Evolutionary conservation across 805 yeast genomes (phyloP).

Genomic region (Henningerozyma blattae): DNA sequence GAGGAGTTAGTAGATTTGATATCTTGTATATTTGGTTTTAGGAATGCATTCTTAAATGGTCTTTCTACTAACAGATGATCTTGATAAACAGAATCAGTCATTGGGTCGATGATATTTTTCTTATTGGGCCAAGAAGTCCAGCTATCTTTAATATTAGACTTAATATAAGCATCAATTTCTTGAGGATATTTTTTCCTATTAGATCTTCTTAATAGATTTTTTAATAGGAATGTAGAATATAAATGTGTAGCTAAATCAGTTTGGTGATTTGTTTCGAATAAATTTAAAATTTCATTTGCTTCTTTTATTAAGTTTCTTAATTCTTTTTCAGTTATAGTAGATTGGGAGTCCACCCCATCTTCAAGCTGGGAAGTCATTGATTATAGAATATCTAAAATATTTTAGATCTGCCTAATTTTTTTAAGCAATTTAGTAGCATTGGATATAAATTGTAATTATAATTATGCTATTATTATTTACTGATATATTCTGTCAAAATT

Average conservation of each 20-base stretch:
- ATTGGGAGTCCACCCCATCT: not conserved
- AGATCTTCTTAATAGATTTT: slow-evolving; percentile 15
- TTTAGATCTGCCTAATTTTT: too few species aligned
- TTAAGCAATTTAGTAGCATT: too few species aligned
- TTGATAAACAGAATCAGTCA: slow-evolving; percentile 15
- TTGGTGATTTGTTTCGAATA: slow-evolving; percentile 38
- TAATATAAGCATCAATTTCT: slow-evolving; percentile 26
- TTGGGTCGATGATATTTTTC: slow-evolving; percentile 19
- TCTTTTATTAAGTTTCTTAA: not conserved
- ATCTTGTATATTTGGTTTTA: slow-evolving; percentile 14
- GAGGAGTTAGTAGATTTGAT: too few species aligned
- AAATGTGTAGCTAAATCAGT: slow-evolving; percentile 53
- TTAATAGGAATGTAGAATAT: slow-evolving; percentile 39
- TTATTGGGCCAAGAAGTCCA: slow-evolving; percentile 57
- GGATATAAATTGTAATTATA: too few species aligned
- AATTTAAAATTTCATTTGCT: slow-evolving; percentile 24
- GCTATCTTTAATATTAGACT: slow-evolving; percentile 23
- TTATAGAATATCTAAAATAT: not conserved
- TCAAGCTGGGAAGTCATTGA: not conserved
- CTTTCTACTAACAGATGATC: slow-evolving; percentile 4
- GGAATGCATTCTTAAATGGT: not conserved
- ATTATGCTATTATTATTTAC: not conserved
- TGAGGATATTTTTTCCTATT: slow-evolving; percentile 16
- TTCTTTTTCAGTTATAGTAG: not conserved
- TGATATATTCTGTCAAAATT: not conserved